Percentiles rank a stretch among this genome's conserved stretches.
phyloP scores from a whole-genome alignment of 768 basidiomycete species.

The Pleurotus cornucopiae region DNA sequence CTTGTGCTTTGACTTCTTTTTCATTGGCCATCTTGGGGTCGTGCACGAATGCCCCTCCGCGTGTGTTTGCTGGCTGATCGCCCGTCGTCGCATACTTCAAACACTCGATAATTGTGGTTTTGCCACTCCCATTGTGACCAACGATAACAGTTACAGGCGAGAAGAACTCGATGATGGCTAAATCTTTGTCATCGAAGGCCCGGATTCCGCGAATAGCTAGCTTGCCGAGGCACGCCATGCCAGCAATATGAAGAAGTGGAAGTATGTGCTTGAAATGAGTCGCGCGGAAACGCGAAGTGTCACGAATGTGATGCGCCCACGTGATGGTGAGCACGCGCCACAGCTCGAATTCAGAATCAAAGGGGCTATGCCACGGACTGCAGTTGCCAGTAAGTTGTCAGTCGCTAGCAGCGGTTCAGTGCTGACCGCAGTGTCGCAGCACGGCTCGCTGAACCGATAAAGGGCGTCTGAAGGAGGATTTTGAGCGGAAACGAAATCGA shows the following conservation, averaged over 20 bases:
- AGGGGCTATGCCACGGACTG: slow-evolving; percentile 6
- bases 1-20: slow-evolving; percentile 98
- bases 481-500: no score
- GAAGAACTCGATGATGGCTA: slow-evolving; percentile 95
- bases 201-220: slow-evolving; percentile 93
- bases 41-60: slow-evolving; percentile 97
- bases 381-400: neutral
- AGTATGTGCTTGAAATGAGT: neutral
- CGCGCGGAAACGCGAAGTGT: slow-evolving; percentile 1
- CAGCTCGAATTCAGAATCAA: neutral
- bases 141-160: slow-evolving; percentile 97
- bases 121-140: slow-evolving; percentile 97
- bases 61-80: slow-evolving; percentile 95
- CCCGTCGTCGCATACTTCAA: slow-evolving; percentile 99
- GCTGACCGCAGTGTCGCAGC: neutral
- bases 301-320: neutral
- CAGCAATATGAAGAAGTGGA: neutral
- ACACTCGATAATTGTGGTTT: slow-evolving; percentile 99
- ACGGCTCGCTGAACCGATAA: neutral
- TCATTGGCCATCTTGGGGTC: slow-evolving; percentile 99
- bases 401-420: neutral
- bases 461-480: no score
- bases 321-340: neutral
- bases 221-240: slow-evolving; percentile 84
- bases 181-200: slow-evolving; percentile 93